A percentile compares a stretch with the other conserved stretches of the same genome.
Conservation (phyloP, 2,329 filamentous ascomycete species). For the Cordyceps cicadae region DNA sequence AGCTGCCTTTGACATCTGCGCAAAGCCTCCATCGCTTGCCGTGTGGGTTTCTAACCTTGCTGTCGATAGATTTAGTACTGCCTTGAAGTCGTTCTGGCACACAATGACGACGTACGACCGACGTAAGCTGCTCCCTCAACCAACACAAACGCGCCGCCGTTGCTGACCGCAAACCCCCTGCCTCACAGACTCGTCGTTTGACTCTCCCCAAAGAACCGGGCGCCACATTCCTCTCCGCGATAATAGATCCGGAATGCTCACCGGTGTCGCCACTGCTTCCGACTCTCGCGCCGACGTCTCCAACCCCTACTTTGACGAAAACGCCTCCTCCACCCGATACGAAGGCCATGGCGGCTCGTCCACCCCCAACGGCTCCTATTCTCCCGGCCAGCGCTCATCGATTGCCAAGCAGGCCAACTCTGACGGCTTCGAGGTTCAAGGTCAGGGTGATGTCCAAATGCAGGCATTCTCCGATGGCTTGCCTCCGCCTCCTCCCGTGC, state of each 20-base stretch:
- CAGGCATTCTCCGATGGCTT: slow-evolving; percentile 89
- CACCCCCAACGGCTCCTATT: slow-evolving; percentile 67
- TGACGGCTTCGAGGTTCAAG: slow-evolving; percentile 62
- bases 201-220: slow-evolving; percentile 87
- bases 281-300: slow-evolving; percentile 82
- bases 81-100: slow-evolving; percentile 93
- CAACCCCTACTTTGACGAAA: slow-evolving; percentile 70
- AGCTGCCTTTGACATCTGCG: background rate
- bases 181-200: slow-evolving; percentile 71
- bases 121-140: slow-evolving; percentile 38
- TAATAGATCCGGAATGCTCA: slow-evolving; percentile 72
- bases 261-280: slow-evolving; percentile 78
- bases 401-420: slow-evolving; percentile 56
- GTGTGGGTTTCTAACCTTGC: slow-evolving; percentile 10
- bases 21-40: background rate
- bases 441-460: slow-evolving; percentile 83
- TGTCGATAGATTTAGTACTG: slow-evolving; percentile 50
- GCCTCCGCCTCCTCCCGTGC: slow-evolving; percentile 78
- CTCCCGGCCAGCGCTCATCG: slow-evolving; percentile 78
- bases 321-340: slow-evolving; percentile 41
- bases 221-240: slow-evolving; percentile 83
- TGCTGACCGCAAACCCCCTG: slow-evolving; percentile 16
- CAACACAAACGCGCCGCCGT: background rate
- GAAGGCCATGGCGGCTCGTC: slow-evolving; percentile 37
- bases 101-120: slow-evolving; percentile 67